phyloP scores from a whole-genome alignment of 208 protist genomes.

The Leishmania guyanensis region DNA sequence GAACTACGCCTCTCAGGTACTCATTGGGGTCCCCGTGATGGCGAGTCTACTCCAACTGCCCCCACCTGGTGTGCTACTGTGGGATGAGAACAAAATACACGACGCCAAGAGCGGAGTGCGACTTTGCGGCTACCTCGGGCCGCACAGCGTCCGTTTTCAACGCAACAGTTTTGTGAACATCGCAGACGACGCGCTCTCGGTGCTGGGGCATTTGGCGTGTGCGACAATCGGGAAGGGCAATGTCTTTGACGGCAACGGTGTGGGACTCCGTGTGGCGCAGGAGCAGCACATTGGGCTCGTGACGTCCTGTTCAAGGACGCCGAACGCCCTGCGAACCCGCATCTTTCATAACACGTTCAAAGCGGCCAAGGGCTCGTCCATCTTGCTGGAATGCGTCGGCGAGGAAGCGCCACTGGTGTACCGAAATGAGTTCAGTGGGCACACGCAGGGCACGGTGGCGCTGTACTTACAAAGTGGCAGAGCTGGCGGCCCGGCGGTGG shows the following conservation, averaged over 20 bases:
- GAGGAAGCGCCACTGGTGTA: constrained; percentile 37
- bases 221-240: constrained; percentile 70
- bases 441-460: constrained; percentile 40
- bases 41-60: constrained; percentile 57
- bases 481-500: constrained; percentile 13
- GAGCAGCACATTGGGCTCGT: constrained; percentile 31
- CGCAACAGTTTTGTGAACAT: constrained; percentile 70
- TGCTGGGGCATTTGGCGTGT: constrained; percentile 75
- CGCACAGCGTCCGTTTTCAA: constrained; percentile 44
- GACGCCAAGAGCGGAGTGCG: constrained; percentile 51
- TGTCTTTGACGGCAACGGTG: constrained; percentile 63
- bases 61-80: constrained; percentile 63
- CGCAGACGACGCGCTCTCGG: constrained; percentile 39
- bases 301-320: not conserved
- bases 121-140: constrained; percentile 57
- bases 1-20: constrained; percentile 61
- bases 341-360: constrained; percentile 75
- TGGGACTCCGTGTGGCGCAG: constrained; percentile 31
- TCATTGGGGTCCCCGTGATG: constrained; percentile 55
- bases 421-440: constrained; percentile 63
- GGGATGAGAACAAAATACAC: constrained; percentile 68
- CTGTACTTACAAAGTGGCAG: constrained; percentile 46
- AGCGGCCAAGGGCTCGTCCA: constrained; percentile 30
- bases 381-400: constrained; percentile 44
- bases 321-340: constrained; percentile 31